These are phyloP conservation scores for Ophiostoma pallidulum DNA, from an alignment of 2,329 filamentous ascomycete species.

Conservation along the genomic window DNA sequence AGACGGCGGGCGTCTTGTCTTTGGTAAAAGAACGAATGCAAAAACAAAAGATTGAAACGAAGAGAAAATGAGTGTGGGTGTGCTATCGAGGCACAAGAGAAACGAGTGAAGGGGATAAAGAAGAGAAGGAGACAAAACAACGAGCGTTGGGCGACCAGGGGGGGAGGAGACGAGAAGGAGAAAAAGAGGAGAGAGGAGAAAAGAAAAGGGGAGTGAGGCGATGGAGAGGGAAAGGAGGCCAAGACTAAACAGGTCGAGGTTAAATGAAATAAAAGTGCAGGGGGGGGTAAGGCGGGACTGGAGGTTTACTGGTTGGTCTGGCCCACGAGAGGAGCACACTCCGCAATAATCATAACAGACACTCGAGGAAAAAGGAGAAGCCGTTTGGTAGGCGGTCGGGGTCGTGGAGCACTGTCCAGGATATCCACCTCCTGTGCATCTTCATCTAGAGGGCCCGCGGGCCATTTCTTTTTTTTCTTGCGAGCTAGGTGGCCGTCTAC, in stretches of 20 bases:
- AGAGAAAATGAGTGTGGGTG: not conserved
- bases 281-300: not conserved
- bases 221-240: conserved; percentile 8
- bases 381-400: not conserved
- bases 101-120: not conserved
- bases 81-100: not conserved
- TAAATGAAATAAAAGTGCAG: conserved; percentile 7
- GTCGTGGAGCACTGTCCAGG: conserved; percentile 6
- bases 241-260: conserved; percentile 11
- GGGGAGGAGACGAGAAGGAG: not conserved
- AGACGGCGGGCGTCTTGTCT: not conserved
- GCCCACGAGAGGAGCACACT: too few relatives aligned
- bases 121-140: not conserved
- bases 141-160: too few relatives aligned
- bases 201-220: conserved; percentile 1
- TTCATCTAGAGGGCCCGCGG: not conserved
- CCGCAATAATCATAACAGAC: too few relatives aligned
- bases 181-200: not conserved
- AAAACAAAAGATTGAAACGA: not conserved
- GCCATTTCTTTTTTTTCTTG: not conserved
- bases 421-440: conserved; percentile 6
- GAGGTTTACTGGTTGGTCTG: too few relatives aligned
- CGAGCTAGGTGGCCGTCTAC: not conserved
- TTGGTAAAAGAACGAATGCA: conserved; percentile 6
- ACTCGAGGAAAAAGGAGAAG: not conserved